phyloP scores from a whole-genome alignment of 106 monocot genomes.

The Apostasia shenzhenica region DNA sequence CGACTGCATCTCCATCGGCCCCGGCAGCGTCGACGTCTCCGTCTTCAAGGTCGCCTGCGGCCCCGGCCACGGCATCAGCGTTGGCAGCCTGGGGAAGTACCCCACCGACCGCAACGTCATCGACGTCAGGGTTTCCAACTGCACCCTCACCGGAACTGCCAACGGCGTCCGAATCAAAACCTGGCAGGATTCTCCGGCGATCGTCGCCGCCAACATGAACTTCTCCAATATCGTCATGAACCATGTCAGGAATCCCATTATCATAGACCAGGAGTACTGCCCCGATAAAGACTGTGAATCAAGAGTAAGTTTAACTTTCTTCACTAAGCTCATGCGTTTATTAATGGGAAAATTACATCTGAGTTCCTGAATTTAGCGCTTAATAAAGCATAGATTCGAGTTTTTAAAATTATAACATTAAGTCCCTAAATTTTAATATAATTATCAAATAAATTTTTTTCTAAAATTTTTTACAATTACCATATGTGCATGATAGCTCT shows the following conservation, averaged over 20 bases:
- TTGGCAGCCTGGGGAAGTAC: conserved; percentile 43
- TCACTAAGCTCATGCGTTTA: too few species aligned
- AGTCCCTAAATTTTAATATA: too few species aligned
- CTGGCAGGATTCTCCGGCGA: conserved; percentile 18
- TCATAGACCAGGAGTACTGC: conserved; percentile 22
- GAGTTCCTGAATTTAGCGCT: too few species aligned
- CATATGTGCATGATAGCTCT: too few species aligned
- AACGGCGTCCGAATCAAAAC: conserved; percentile 59
- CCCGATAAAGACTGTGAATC: conserved; percentile 3
- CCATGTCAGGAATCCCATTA: conserved; percentile 8
- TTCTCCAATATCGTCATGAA: conserved; percentile 13
- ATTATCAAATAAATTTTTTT: too few species aligned
- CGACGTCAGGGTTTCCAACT: conserved; percentile 20
- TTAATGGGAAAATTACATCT: too few species aligned
- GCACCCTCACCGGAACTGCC: conserved; percentile 24
- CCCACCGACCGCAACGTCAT: conserved; percentile 22
- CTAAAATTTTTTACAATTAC: too few species aligned
- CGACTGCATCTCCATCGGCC: conserved; percentile 21
- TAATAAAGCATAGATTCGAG: too few species aligned
- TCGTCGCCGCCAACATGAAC: neutral
- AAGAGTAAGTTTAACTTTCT: neutral
- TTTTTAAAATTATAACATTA: too few species aligned
- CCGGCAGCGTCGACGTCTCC: conserved; percentile 6
- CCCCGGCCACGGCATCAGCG: conserved; percentile 18
- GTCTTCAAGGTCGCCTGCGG: conserved; percentile 2